Evolutionary conservation across 768 basidiomycete genomes (phyloP).

Genomic region (Tulasnella sp.): DNA sequence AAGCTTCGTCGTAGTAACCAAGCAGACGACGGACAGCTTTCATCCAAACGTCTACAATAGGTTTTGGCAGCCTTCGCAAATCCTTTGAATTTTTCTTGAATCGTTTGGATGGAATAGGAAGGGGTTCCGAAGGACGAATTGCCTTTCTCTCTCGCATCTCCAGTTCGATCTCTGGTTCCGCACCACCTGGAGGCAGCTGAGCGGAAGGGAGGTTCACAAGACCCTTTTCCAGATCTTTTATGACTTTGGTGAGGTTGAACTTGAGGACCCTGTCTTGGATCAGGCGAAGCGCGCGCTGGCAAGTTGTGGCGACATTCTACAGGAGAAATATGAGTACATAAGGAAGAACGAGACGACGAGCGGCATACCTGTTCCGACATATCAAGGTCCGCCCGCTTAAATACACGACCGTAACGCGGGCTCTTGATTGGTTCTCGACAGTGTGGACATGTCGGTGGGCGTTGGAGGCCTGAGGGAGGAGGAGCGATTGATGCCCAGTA

Average conservation of each 20-base stretch:
- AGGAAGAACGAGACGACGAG: too few species aligned
- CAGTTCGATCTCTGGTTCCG: not conserved
- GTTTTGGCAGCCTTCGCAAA: not conserved
- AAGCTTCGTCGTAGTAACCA: constrained; percentile 43
- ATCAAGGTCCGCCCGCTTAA: constrained; percentile 61
- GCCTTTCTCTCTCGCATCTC: not conserved
- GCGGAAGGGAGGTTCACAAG: not conserved
- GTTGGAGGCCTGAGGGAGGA: constrained; percentile 43
- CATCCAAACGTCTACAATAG: constrained; percentile 41
- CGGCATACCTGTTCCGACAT: constrained; percentile 50
- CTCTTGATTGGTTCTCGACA: constrained; percentile 57
- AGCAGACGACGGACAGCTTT: constrained; percentile 41
- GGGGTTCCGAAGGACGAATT: not conserved
- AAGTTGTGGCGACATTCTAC: constrained; percentile 52
- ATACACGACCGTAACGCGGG: constrained; percentile 57
- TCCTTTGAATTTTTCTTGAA: not conserved
- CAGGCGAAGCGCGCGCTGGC: constrained; percentile 40
- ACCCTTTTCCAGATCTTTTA: not conserved
- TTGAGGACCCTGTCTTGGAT: not conserved
- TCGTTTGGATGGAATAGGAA: not conserved
- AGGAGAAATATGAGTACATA: not conserved
- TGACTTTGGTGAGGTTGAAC: not conserved
- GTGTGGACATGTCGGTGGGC: constrained; percentile 57
- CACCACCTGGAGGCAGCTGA: not conserved
- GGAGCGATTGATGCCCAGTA: constrained; percentile 46